Percentiles rank a stretch among this genome's conserved stretches.
Conservation (phyloP, 495 filamentous ascomycete species). For the Cairneyella variabilis region DNA sequence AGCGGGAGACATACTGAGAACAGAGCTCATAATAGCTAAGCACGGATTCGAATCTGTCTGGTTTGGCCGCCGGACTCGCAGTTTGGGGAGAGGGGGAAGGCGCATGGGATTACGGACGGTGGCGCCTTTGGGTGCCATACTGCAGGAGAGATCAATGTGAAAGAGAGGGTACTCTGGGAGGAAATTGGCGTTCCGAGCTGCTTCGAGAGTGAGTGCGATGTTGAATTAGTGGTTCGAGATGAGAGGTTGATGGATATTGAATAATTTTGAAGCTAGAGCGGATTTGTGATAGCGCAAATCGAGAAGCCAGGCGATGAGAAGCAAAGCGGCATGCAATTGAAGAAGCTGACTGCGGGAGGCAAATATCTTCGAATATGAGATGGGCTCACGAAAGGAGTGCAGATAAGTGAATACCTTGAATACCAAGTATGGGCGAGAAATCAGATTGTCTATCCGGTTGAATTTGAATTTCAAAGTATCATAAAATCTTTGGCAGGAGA, state of each 20-base stretch:
- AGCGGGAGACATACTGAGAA: slow-evolving; percentile 66
- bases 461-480: too few species aligned
- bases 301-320: background rate
- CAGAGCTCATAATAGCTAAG: slow-evolving; percentile 77
- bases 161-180: too few species aligned
- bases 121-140: slow-evolving; percentile 26
- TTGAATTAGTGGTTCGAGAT: background rate
- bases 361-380: too few species aligned
- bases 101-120: slow-evolving; percentile 55
- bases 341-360: too few species aligned
- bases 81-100: slow-evolving; percentile 78
- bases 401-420: too few species aligned
- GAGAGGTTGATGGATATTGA: background rate
- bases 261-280: slow-evolving; percentile 13
- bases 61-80: slow-evolving; percentile 83
- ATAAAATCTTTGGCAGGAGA: too few species aligned
- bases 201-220: too few species aligned
- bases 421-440: too few species aligned
- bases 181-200: too few species aligned
- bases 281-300: background rate
- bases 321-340: too few species aligned
- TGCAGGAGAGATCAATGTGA: background rate
- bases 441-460: too few species aligned
- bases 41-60: slow-evolving; percentile 73
- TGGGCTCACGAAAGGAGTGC: too few species aligned